phyloP scores from a whole-genome alignment of 2,329 filamentous ascomycete species.

The Fusarium pseudocircinatum region DNA sequence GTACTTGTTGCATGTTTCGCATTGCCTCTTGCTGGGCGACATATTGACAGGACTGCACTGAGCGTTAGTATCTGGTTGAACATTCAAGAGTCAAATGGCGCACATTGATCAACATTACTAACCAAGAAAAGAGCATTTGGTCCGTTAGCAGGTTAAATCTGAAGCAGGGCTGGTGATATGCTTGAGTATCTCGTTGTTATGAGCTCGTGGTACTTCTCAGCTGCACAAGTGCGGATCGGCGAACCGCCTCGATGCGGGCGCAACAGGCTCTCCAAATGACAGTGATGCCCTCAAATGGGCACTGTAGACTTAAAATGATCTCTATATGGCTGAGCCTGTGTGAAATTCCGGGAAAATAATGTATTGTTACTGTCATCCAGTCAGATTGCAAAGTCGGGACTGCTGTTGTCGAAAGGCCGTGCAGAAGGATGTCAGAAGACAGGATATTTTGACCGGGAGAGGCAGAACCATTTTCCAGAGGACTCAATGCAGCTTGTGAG shows the following conservation, averaged over 20 bases:
- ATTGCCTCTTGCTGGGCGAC: neutral
- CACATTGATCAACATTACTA: neutral
- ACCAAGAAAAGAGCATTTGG: neutral
- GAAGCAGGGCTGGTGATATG: neutral
- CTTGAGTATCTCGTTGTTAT: neutral
- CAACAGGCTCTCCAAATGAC: neutral
- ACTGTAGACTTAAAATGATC: rapidly evolving
- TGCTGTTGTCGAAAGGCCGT: neutral
- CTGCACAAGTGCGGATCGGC: neutral
- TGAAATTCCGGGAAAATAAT: rapidly evolving
- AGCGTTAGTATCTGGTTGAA: neutral
- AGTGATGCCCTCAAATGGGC: neutral
- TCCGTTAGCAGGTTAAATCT: neutral
- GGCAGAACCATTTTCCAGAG: neutral
- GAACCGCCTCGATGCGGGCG: neutral
- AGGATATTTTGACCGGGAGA: neutral
- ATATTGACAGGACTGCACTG: neutral
- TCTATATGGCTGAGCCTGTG: no score
- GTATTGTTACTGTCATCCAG: neutral
- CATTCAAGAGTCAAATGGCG: neutral
- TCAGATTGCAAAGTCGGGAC: neutral
- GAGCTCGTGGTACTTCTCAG: rapidly evolving
- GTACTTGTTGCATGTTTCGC: neutral
- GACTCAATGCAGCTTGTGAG: neutral
- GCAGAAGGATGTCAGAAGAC: neutral